Base-by-base conservation (phyloP, 2,329 filamentous ascomycete genomes). In the Capronia americana region DNA sequence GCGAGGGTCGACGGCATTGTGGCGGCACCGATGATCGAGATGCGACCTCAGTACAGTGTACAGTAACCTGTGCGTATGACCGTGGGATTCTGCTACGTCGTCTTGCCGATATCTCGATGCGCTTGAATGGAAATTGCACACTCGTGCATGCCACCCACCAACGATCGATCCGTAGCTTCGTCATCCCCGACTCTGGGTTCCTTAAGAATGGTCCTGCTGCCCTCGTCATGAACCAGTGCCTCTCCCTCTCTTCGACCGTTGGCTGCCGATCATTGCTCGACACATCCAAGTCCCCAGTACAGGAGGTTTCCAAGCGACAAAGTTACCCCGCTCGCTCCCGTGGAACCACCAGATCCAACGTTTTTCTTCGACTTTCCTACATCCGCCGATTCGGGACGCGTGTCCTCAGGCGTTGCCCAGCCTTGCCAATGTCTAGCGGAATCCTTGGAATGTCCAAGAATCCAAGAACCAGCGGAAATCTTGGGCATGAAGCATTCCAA, bases 401-500 rank as follows among this genome's bases (percentile, higher is more conserved):
- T 55, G 53, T 34, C 12, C 12, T 14, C 51, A 54, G 26, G 12
- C 26, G 32, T 24, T 26, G 53, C 53, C 53, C 34, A 57, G 41
- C 57, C 26, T 59, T 32, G 41, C 57, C 57, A 59, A 50, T 48
- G 38, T 44, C 41, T 30, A 14, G 57, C 38, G 38, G 57, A 59
- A 59, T 20, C 48, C 57, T 59, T 59, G 57, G 57, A 11, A 32
- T 20, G 56, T 32, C 53, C 53, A 55, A 55, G 53, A 26, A 20
- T 23, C n/a, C 32, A 44, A 57, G 55, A 57, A 57, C 17, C n/a
- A 44, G 55, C 55, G 55, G 55, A 60, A 41, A 60, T 23, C 44
- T 51, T 60, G 57, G 57, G 20, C 56, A 12, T 7, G 3, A 14
- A 17, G 20, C 23, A 6, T 26, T 20, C 20, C 23, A 11, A 23